phyloP scores from a whole-genome alignment of 805 yeast species.

The Kuraishia ogatae region DNA sequence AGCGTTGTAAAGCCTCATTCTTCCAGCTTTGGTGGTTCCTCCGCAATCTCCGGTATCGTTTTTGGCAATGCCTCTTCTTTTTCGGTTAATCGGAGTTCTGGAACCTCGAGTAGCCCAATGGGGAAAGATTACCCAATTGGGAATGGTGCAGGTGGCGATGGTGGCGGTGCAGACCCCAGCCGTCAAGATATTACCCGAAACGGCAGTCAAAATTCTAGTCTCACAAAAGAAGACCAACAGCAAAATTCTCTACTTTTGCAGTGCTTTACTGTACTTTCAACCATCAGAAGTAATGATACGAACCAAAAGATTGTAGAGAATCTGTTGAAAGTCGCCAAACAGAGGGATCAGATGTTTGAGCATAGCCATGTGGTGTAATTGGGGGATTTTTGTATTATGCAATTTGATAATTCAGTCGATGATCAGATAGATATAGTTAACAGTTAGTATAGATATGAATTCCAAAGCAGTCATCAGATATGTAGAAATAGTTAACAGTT shows the following conservation, averaged over 20 bases:
- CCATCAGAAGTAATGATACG: slow-evolving; percentile 44
- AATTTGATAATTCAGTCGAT: too few relatives aligned
- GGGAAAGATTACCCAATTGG: background rate
- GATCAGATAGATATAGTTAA: too few relatives aligned
- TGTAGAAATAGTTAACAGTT: too few relatives aligned
- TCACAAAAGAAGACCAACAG: slow-evolving; percentile 3
- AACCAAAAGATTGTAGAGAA: slow-evolving; percentile 54
- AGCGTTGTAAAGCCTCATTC: background rate
- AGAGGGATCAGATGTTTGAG: slow-evolving; percentile 10
- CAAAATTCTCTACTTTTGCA: slow-evolving; percentile 31
- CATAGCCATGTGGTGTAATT: too few relatives aligned
- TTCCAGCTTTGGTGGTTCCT: background rate
- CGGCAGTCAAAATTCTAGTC: background rate
- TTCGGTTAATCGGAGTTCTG: background rate
- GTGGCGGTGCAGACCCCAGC: background rate
- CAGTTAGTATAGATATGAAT: too few relatives aligned
- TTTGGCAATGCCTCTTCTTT: background rate
- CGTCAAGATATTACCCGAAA: background rate
- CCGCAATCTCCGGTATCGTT: slow-evolving; percentile 1
- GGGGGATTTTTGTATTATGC: too few relatives aligned
- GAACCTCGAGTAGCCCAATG: background rate
- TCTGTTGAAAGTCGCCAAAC: slow-evolving; percentile 25
- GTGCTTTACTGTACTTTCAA: slow-evolving; percentile 51
- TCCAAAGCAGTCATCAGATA: too few relatives aligned
- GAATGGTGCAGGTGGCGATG: background rate